These are phyloP conservation scores for Apophysomyces variabilis DNA, from an alignment of 371 early-diverging fungal genomes.

Conservation along the genomic window DNA sequence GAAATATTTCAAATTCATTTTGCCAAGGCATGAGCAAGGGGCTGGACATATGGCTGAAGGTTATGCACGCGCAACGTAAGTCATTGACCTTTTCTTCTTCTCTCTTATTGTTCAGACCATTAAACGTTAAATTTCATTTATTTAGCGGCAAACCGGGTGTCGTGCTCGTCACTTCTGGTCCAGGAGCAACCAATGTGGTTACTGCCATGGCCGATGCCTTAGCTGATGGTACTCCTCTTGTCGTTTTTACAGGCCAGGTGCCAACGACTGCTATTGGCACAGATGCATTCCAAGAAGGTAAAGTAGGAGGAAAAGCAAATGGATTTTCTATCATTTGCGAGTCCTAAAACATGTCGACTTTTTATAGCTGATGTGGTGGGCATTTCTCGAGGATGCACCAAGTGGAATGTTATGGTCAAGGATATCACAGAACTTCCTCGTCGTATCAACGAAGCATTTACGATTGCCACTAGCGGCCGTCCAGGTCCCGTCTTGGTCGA, in stretches of 20 bases:
- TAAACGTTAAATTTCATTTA: neutral
- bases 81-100: slow-evolving; percentile 14
- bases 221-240: slow-evolving; percentile 93
- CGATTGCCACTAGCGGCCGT: slow-evolving; percentile 94
- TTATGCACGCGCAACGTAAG: slow-evolving; percentile 91
- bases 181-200: slow-evolving; percentile 98
- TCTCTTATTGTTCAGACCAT: slow-evolving; percentile 12
- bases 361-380: slow-evolving; percentile 88
- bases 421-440: slow-evolving; percentile 94
- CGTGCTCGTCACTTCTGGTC: slow-evolving; percentile 95
- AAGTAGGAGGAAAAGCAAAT: neutral
- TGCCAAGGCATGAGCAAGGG: slow-evolving; percentile 97
- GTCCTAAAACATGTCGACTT: neutral
- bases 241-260: slow-evolving; percentile 96
- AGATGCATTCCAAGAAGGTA: slow-evolving; percentile 95
- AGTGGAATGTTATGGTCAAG: slow-evolving; percentile 99
- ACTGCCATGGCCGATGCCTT: slow-evolving; percentile 98
- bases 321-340: no score
- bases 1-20: slow-evolving; percentile 90
- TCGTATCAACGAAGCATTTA: slow-evolving; percentile 96
- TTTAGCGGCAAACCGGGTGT: slow-evolving; percentile 91
- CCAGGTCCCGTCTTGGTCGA: slow-evolving; percentile 98
- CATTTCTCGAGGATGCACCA: slow-evolving; percentile 94
- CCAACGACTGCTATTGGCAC: slow-evolving; percentile 91
- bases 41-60: slow-evolving; percentile 99